A percentile compares a stretch with the other conserved stretches of the same genome.
Evolutionary conservation across 148 eudicot species (phyloP).

Genomic region (Rheum nobile): DNA sequence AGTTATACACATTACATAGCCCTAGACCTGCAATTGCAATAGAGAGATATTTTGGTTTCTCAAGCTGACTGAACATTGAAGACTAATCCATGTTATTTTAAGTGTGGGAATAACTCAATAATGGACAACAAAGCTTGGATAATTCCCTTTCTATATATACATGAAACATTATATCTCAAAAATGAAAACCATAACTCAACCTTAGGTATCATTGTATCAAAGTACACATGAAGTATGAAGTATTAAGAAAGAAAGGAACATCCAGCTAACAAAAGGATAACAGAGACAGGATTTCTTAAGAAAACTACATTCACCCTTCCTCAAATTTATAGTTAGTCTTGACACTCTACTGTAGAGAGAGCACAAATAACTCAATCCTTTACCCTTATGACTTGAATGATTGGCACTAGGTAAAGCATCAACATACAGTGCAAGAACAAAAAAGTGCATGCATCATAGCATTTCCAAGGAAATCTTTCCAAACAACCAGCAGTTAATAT

Average conservation of each 20-base stretch:
- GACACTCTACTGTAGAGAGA: not conserved
- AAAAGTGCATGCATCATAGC: not conserved
- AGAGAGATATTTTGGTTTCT: not conserved
- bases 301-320: constrained; percentile 4
- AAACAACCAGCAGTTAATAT: not conserved
- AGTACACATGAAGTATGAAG: not conserved
- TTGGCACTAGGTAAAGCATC: not conserved
- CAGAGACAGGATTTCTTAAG: not conserved
- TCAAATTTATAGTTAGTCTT: not conserved
- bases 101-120: not conserved
- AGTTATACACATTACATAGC: not conserved
- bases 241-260: not conserved
- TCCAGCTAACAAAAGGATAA: not conserved
- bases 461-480: not conserved
- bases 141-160: not conserved
- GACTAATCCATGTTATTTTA: not conserved
- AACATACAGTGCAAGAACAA: not conserved
- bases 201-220: not conserved
- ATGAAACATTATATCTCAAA: not conserved
- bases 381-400: not conserved
- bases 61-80: not conserved
- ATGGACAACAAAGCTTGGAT: not conserved
- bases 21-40: not conserved
- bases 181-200: not conserved
- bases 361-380: too few relatives aligned